phyloP scores from a whole-genome alignment of 2,329 filamentous ascomycete species.

The Ascochyta koolunga region DNA sequence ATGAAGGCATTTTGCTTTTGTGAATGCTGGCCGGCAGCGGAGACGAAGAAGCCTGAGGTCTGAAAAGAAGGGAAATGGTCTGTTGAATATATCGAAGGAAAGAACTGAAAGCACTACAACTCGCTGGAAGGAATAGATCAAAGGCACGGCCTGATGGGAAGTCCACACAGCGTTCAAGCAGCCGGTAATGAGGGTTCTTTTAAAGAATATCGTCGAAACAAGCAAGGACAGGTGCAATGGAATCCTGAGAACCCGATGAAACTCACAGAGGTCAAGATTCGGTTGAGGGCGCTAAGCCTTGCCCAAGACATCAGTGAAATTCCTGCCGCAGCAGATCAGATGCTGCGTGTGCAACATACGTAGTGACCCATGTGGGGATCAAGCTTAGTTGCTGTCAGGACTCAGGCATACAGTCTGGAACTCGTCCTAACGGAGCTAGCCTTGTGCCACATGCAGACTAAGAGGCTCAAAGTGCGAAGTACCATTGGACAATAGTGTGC shows the following conservation, averaged over 20 bases:
- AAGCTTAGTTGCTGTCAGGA: constrained; percentile 16
- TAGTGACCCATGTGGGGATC: constrained; percentile 18
- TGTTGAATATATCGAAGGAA: constrained; percentile 24
- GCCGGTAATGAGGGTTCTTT: constrained; percentile 32
- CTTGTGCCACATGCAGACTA: constrained; percentile 11
- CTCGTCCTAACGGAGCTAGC: constrained; percentile 14
- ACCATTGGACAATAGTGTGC: constrained; percentile 29
- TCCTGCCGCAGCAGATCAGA: constrained; percentile 19
- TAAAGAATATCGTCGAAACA: constrained; percentile 32
- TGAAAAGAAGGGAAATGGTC: constrained; percentile 30
- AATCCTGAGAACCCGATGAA: constrained; percentile 20
- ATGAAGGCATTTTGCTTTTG: constrained; percentile 45
- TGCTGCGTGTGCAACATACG: constrained; percentile 21
- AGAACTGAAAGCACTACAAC: constrained; percentile 27
- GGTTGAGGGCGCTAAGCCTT: constrained; percentile 18
- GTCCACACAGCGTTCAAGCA: constrained; percentile 32
- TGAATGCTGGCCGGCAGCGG: constrained; percentile 48
- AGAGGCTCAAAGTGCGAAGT: constrained; percentile 6
- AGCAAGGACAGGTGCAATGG: constrained; percentile 13
- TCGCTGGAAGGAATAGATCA: constrained; percentile 25
- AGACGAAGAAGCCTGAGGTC: constrained; percentile 26
- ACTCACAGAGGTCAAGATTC: constrained; percentile 18
- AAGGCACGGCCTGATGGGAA: constrained; percentile 40
- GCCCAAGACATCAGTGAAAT: constrained; percentile 19
- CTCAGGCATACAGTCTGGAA: constrained; percentile 16